These are phyloP conservation scores for Parmelia sp. DNA, from an alignment of 495 filamentous ascomycete species.

Conservation along the genomic window DNA sequence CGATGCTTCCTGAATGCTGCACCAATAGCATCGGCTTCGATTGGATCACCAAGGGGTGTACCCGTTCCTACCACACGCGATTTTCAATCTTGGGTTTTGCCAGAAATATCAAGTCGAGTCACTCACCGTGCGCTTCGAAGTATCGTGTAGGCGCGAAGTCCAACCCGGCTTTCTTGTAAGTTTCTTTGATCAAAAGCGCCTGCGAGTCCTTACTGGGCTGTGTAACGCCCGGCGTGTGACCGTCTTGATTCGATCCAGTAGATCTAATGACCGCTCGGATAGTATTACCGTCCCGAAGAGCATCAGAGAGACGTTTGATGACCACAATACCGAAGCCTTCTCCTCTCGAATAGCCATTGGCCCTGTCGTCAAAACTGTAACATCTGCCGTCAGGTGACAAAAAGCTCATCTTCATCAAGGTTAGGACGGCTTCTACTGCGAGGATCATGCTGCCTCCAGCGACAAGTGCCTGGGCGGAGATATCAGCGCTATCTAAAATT, in stretches of 20 bases:
- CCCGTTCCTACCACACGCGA: too few relatives aligned
- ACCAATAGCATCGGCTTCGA: too few relatives aligned
- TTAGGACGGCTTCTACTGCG: conserved; percentile 29
- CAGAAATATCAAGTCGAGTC: too few relatives aligned
- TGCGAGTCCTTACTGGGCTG: conserved; percentile 34
- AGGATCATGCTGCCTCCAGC: conserved; percentile 42
- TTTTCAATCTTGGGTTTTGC: too few relatives aligned
- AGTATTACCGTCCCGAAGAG: conserved; percentile 43
- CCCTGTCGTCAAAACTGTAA: conserved; percentile 43
- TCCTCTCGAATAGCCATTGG: conserved; percentile 45
- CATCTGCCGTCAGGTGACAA: conserved; percentile 39
- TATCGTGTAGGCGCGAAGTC: conserved; percentile 35
- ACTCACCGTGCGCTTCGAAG: conserved; percentile 39
- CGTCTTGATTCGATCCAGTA: conserved; percentile 43
- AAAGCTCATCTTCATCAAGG: conserved; percentile 35
- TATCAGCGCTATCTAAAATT: too few relatives aligned
- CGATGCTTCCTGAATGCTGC: too few relatives aligned
- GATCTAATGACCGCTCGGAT: conserved; percentile 39
- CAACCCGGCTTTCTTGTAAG: conserved; percentile 35
- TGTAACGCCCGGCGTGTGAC: conserved; percentile 40
- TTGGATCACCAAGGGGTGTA: too few relatives aligned
- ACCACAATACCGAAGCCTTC: conserved; percentile 41
- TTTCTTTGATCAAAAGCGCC: conserved; percentile 37
- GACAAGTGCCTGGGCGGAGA: conserved; percentile 36
- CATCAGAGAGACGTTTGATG: conserved; percentile 46